Evolutionary conservation across 108 stramenopile species (phyloP).

Genomic region (Cyclotella cryptica): DNA sequence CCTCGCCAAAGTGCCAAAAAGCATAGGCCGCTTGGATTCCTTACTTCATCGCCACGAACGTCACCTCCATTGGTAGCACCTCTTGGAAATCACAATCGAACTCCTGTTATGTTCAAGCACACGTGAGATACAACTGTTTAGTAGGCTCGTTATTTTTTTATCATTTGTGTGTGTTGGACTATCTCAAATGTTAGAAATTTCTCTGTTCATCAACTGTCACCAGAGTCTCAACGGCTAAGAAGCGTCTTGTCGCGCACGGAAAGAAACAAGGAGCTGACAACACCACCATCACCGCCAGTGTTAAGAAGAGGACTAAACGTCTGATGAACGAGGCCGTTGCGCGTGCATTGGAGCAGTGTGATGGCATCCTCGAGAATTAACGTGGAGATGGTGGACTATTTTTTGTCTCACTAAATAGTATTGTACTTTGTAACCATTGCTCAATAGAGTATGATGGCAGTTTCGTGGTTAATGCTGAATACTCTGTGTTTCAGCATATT

Average conservation of each 20-base stretch:
- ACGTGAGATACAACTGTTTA: conserved; percentile 13
- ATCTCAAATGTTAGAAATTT: too few relatives aligned
- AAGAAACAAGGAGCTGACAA: conserved; percentile 18
- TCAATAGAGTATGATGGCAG: too few relatives aligned
- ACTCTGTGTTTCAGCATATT: too few relatives aligned
- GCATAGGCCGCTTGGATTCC: conserved; percentile 29
- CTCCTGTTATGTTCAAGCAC: conserved; percentile 37
- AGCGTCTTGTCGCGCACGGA: conserved; percentile 15
- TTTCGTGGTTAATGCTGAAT: too few relatives aligned
- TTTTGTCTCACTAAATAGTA: background rate
- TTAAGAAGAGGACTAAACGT: conserved; percentile 34
- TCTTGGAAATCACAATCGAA: conserved; percentile 13
- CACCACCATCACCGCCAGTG: conserved; percentile 24
- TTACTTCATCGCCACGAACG: conserved; percentile 25
- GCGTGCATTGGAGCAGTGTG: conserved; percentile 21
- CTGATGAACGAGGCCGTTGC: conserved; percentile 43
- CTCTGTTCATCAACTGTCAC: too few relatives aligned
- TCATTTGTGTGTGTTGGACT: background rate
- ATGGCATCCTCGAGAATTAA: conserved; percentile 1
- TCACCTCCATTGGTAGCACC: conserved; percentile 18
- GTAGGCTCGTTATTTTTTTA: background rate
- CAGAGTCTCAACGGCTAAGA: conserved; percentile 15
- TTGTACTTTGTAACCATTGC: too few relatives aligned
- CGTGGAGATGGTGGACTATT: background rate
- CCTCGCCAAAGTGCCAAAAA: conserved; percentile 15